These are phyloP conservation scores for Blepharisma undulans DNA, from an alignment of 169 alveolate species.

Conservation along the genomic window DNA sequence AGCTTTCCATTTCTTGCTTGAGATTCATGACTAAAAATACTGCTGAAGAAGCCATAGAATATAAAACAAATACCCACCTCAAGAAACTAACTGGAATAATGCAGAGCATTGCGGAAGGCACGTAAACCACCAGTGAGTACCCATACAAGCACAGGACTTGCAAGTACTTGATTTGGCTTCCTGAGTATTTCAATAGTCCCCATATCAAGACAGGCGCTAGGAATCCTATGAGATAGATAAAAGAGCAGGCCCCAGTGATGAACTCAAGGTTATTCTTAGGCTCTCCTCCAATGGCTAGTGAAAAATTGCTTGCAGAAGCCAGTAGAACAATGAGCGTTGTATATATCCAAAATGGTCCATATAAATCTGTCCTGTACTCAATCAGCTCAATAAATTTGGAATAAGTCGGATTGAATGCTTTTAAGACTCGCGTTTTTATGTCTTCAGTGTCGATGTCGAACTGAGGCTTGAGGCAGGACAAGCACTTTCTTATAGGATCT, in stretches of 20 bases:
- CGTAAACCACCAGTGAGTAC: constrained; percentile 56
- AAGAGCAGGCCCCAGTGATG: constrained; percentile 58
- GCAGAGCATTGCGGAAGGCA: constrained; percentile 59
- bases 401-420: constrained; percentile 57
- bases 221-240: constrained; percentile 60
- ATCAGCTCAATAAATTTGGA: constrained; percentile 55
- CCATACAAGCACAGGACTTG: constrained; percentile 65
- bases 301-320: constrained; percentile 51
- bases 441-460: constrained; percentile 22
- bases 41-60: constrained; percentile 57
- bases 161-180: constrained; percentile 42
- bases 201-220: constrained; percentile 56
- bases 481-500: neutral
- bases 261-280: constrained; percentile 55
- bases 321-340: constrained; percentile 59
- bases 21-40: constrained; percentile 58
- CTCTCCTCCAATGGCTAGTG: constrained; percentile 1
- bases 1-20: constrained; percentile 57
- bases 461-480: neutral
- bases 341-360: constrained; percentile 75
- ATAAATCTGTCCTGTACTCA: constrained; percentile 63
- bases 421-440: neutral
- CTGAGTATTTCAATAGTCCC: constrained; percentile 61
- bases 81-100: constrained; percentile 43
- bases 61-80: constrained; percentile 57